phyloP scores from a whole-genome alignment of 2,329 filamentous ascomycete species.

The Aspergillus sp. region DNA sequence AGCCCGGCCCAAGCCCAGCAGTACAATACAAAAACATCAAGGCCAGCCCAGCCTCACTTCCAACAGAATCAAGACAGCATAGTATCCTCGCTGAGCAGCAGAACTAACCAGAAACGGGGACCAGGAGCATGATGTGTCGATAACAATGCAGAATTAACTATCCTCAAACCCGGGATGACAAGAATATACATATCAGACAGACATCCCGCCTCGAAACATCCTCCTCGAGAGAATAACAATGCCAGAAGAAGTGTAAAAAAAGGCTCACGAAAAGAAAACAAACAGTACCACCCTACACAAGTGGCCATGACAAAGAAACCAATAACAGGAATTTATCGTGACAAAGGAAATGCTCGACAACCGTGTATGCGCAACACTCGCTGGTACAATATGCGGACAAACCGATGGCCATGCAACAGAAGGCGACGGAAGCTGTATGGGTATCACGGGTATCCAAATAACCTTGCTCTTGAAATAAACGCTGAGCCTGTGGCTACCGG shows the following conservation, averaged over 20 bases:
- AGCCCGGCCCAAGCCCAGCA: too few species aligned
- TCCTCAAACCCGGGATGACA: not conserved
- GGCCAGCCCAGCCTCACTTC: too few species aligned
- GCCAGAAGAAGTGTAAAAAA: constrained; percentile 4
- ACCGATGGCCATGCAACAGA: constrained; percentile 26
- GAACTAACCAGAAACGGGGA: too few species aligned
- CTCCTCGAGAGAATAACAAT: not conserved
- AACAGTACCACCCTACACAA: constrained; percentile 10
- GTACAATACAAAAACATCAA: too few species aligned
- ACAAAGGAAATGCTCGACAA: constrained; percentile 13
- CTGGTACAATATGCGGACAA: constrained; percentile 21
- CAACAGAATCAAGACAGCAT: too few species aligned
- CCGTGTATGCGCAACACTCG: constrained; percentile 18
- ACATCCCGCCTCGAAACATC: not conserved
- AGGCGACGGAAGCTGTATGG: constrained; percentile 25
- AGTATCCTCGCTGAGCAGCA: too few species aligned
- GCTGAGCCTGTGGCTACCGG: constrained; percentile 8
- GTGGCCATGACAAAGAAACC: constrained; percentile 7
- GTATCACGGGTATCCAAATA: constrained; percentile 34
- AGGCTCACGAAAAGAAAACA: not conserved
- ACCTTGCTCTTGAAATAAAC: constrained; percentile 23
- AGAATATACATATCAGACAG: not conserved
- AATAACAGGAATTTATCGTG: constrained; percentile 13
- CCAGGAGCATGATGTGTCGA: too few species aligned
- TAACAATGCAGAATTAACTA: not conserved